These are phyloP conservation scores for Mrakia frigida DNA, from an alignment of 768 basidiomycete species.

Conservation along the genomic window DNA sequence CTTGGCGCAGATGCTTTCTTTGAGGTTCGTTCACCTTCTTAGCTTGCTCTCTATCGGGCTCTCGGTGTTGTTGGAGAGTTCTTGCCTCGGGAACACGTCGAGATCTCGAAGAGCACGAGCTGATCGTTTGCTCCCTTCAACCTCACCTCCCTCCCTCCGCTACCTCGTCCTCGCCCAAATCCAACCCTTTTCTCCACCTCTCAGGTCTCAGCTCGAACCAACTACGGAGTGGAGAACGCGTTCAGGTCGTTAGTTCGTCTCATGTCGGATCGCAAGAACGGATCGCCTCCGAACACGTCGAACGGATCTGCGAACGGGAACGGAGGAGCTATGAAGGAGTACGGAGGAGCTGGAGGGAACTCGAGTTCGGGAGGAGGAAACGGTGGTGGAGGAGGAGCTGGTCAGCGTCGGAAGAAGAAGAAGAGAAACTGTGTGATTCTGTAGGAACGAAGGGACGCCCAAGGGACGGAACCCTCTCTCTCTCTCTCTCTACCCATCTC, in stretches of 20 bases:
- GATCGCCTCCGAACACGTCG: background rate
- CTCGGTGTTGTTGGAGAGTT: background rate
- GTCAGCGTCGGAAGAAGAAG: conserved; percentile 21
- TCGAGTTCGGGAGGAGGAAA: background rate
- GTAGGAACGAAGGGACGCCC: background rate
- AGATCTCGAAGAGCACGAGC: background rate
- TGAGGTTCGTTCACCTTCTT: conserved; percentile 20
- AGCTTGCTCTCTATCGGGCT: no score
- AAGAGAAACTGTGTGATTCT: conserved; percentile 25
- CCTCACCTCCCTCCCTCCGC: background rate
- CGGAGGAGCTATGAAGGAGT: background rate
- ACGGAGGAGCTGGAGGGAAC: background rate
- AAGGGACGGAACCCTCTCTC: background rate
- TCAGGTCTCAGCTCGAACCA: conserved; percentile 17
- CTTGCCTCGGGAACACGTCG: background rate
- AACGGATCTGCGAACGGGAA: background rate
- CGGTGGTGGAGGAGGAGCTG: background rate
- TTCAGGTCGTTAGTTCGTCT: conserved; percentile 15
- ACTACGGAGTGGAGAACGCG: conserved; percentile 12
- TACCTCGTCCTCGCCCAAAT: background rate
- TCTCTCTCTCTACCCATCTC: background rate
- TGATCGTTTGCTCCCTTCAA: background rate
- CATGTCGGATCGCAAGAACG: conserved; percentile 12
- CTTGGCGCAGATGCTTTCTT: conserved; percentile 76
- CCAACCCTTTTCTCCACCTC: background rate